Base-by-base conservation (phyloP, 345 rosid species). In the Nasturtium officinale region DNA sequence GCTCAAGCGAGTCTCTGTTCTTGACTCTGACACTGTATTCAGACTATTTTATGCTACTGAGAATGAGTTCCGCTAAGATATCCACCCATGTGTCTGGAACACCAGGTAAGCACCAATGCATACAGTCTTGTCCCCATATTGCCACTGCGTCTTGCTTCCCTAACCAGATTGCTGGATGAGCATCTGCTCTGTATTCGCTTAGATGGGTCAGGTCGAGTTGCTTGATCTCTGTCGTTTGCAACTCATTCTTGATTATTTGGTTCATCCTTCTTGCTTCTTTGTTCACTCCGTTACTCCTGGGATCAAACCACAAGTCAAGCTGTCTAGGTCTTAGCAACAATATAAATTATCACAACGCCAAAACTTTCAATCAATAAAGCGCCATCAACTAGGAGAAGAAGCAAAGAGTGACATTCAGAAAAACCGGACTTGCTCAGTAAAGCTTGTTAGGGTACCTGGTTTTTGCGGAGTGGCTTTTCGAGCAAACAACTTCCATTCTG, bases 61-160 rank as follows among this genome's bases (percentile, higher is more conserved):
- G 68, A 59, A 87, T 83, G 58, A 89, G 81, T 67, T 89, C 82
- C 1, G 90, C 78, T 70, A 90, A 81, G 37, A 95, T 86, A 81
- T 95, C 91, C 5, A 79, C 98, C 99, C 98, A 91, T 33, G 97
- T 91, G 61, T 90, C 99, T 0, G 99, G 99, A 32, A 95, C 83
- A 55, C 99, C 98, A 0, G 99, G 97, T 18, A 95, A 83, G 88
- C 99, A 95, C 99, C 99, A 95, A 50, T 95, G 99, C 99, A 95
- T 83, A 85, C 99, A 95, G 79, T 95, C 99, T 77, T 95, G 97
- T 68, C 98, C 96, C 96, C 98, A 91, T 37, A 78, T 74, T 3
- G 87, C 90, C 28, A 95, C 97, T 0, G 98, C 96, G 32, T 83
- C 94, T 73, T 89, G 90, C 85, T 95, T 89, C 65, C 99, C 99